phyloP scores from a whole-genome alignment of 2,329 filamentous ascomycete genomes.

The Curvularia verruculosa region DNA sequence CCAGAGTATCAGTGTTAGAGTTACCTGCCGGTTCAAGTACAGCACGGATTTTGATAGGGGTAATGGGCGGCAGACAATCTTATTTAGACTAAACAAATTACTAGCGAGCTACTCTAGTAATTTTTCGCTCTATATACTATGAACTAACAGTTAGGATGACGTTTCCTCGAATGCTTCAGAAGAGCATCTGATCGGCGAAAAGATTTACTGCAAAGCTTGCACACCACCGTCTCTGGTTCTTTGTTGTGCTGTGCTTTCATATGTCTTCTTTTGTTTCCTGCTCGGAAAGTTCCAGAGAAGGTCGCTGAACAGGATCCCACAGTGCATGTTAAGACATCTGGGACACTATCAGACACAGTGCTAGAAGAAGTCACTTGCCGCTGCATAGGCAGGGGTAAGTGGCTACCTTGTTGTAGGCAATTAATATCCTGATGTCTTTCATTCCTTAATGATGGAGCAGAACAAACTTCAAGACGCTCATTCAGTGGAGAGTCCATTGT shows the following conservation, averaged over 20 bases:
- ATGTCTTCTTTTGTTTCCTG: not conserved
- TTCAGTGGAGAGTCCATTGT: too few relatives aligned
- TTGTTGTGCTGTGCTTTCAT: not conserved
- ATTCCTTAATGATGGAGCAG: not conserved
- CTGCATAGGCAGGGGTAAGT: too few relatives aligned
- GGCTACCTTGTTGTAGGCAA: too few relatives aligned
- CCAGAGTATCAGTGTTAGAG: not conserved
- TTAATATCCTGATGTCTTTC: not conserved
- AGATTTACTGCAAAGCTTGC: not conserved
- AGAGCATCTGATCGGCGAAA: constrained; percentile 1
- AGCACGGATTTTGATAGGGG: too few relatives aligned
- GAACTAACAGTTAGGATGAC: not conserved
- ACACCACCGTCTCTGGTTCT: not conserved
- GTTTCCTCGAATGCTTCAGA: not conserved
- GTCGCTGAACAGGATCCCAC: not conserved
- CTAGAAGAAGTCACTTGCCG: not conserved
- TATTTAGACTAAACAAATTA: too few relatives aligned
- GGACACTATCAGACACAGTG: not conserved
- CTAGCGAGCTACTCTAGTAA: too few relatives aligned
- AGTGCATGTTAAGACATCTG: not conserved
- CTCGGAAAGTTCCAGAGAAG: not conserved
- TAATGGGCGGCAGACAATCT: too few relatives aligned
- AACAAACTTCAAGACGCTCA: too few relatives aligned
- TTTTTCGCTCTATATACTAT: too few relatives aligned
- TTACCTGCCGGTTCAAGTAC: too few relatives aligned